Percentiles rank a stretch among this genome's conserved stretches.
These are phyloP conservation scores for Neurospora sp. DNA, from an alignment of 495 filamentous ascomycete genomes.

Conservation along the genomic window DNA sequence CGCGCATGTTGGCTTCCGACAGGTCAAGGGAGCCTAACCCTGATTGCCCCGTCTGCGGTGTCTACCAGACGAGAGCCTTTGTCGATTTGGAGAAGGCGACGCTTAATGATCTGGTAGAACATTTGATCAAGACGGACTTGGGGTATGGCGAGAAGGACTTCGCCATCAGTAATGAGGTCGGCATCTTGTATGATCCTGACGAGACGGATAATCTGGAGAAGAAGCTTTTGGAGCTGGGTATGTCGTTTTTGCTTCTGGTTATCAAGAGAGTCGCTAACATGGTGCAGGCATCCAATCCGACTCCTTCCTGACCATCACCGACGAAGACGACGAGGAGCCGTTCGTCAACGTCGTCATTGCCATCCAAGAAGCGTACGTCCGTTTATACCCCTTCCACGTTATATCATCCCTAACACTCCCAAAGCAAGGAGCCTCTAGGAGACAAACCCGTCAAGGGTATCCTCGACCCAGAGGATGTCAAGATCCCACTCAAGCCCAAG, in stretches of 20 bases:
- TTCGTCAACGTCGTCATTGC: slow-evolving; percentile 75
- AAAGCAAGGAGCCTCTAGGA: slow-evolving; percentile 23
- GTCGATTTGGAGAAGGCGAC: slow-evolving; percentile 69
- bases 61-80: slow-evolving; percentile 51
- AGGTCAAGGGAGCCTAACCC: slow-evolving; percentile 63
- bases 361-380: slow-evolving; percentile 41
- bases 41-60: slow-evolving; percentile 71
- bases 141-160: slow-evolving; percentile 77
- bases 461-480: slow-evolving; percentile 14
- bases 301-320: slow-evolving; percentile 72
- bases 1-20: slow-evolving; percentile 65
- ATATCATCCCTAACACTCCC: not conserved
- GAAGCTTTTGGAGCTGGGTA: slow-evolving; percentile 68
- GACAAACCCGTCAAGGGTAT: slow-evolving; percentile 32
- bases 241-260: slow-evolving; percentile 10
- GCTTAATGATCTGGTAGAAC: slow-evolving; percentile 70
- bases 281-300: slow-evolving; percentile 46
- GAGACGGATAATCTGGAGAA: slow-evolving; percentile 76
- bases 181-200: slow-evolving; percentile 77
- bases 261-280: slow-evolving; percentile 11
- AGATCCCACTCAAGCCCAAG: slow-evolving; percentile 39
- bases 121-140: slow-evolving; percentile 54
- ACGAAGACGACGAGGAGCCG: slow-evolving; percentile 73
- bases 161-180: slow-evolving; percentile 59
- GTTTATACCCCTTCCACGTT: not conserved